Base-by-base conservation (phyloP, 179 eudicot species). In the Actinidia polygama region DNA sequence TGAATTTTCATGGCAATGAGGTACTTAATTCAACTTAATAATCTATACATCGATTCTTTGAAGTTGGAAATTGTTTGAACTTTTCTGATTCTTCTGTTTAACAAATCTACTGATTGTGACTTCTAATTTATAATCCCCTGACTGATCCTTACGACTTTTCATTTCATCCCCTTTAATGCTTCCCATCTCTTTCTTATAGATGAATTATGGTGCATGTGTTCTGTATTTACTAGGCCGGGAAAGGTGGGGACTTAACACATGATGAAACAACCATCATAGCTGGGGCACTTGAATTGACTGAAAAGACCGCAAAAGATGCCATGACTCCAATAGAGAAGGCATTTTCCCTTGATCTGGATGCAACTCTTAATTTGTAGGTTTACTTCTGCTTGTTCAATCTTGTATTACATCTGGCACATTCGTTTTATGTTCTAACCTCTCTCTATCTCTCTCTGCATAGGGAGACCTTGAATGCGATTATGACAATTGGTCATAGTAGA, bases 281-380 rank as follows among this genome's bases (percentile, higher is more conserved):
- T 55, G 98, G 99, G 79, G 99, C 99, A 57, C 96, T 96, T 83
- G 98, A 94, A 83, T 61, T 96, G 89, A 96, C 96, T 40, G 97
- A 90, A 86, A 96, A 96, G 93, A 94, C 97, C 9, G 97, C 93
- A 82, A 94, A 92, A 88, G 99, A 96, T 90, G 99, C 99, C 63
- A 94, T 96, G 99, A 96, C 98, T 50, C 93, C 92, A 57, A 96
- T 96, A 84, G 85, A 93, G 83, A 94, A 94, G 93, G 98, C 99
- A 88, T 96, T 96, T 89, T 92, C 98, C 90, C 93, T 96, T 93
- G 99, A 96, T 93, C 92, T 96, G 87, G 96, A 96, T 90, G 97
- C 95, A 90, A 95, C 87, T 90, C 97, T 96, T 91, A 90, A 87
- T 89, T 92, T 94, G 99, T 96, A 95, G 90, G 97, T 93, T 30